Conservation (phyloP, 148 eudicot genomes). For the Cornus suecica region DNA sequence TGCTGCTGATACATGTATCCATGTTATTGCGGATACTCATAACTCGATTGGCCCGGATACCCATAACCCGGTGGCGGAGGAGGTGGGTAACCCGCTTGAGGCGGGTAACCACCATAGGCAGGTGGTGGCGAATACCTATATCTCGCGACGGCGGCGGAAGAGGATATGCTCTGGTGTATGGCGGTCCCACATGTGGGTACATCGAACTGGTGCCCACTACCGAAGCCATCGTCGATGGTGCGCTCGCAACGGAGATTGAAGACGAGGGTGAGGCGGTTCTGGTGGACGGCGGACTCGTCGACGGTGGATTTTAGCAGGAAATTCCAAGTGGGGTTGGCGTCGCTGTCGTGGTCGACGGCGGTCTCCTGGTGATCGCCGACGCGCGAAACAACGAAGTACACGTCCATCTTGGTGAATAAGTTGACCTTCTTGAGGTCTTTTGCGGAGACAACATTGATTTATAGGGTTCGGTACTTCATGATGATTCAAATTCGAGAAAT, state of each 20-base stretch:
- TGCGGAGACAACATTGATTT: slow-evolving; percentile 46
- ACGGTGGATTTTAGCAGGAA: slow-evolving; percentile 39
- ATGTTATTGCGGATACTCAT: slow-evolving; percentile 21
- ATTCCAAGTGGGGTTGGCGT: slow-evolving; percentile 62
- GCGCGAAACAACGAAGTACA: slow-evolving; percentile 49
- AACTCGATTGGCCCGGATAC: slow-evolving; percentile 23
- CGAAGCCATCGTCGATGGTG: slow-evolving; percentile 32
- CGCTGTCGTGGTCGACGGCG: slow-evolving; percentile 33
- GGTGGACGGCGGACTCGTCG: slow-evolving; percentile 31
- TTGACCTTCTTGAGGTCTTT: slow-evolving; percentile 47
- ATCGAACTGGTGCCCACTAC: slow-evolving; percentile 25
- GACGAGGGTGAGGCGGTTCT: slow-evolving; percentile 30
- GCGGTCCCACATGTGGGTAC: slow-evolving; percentile 16
- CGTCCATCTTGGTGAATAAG: slow-evolving; percentile 41
- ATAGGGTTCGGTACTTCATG: slow-evolving; percentile 47
- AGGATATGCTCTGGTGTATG: neutral
- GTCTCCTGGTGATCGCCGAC: slow-evolving; percentile 37
- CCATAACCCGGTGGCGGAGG: slow-evolving; percentile 26
- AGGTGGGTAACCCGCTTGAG: slow-evolving; percentile 25
- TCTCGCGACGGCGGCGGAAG: slow-evolving; percentile 12
- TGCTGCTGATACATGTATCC: slow-evolving; percentile 28
- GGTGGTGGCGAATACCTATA: slow-evolving; percentile 14
- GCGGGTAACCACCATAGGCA: slow-evolving; percentile 7
- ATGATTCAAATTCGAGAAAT: neutral
- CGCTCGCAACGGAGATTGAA: slow-evolving; percentile 43